A percentile compares a stretch with the other conserved stretches of the same genome.
Conservation (phyloP, 495 filamentous ascomycete species). For the Talaromyces liani region DNA sequence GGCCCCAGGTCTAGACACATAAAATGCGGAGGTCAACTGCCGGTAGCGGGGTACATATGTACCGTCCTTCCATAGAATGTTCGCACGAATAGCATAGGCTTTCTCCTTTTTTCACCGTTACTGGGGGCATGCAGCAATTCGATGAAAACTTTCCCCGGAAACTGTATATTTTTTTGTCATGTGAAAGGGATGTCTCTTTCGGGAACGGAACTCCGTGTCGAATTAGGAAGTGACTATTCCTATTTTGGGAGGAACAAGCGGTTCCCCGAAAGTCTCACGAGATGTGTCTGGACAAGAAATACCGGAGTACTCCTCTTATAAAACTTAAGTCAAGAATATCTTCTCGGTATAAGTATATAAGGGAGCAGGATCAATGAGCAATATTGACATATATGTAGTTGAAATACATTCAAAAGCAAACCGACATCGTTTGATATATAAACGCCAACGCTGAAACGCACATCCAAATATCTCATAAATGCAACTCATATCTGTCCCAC, state of each 20-base stretch:
- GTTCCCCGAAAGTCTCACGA: not conserved
- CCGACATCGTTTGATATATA: not conserved
- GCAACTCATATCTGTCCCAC: not conserved
- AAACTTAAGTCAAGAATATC: too few species aligned
- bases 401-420: not conserved
- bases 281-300: too few species aligned
- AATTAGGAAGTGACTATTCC: not conserved
- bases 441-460: constrained; percentile 9
- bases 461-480: not conserved
- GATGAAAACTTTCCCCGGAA: not conserved
- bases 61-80: not conserved
- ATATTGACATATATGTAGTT: not conserved
- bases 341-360: not conserved
- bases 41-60: not conserved
- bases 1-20: not conserved
- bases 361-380: not conserved
- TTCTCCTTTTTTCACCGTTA: not conserved
- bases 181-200: not conserved
- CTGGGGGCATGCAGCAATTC: not conserved
- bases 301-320: too few species aligned
- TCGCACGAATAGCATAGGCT: not conserved
- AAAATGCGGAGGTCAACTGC: not conserved
- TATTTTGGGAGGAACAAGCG: not conserved
- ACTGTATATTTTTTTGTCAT: not conserved
- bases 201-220: not conserved